Percentiles rank a stretch among this genome's conserved stretches.
Evolutionary conservation across 768 basidiomycete species (phyloP).

Genomic region (Lactarius hengduanensis): DNA sequence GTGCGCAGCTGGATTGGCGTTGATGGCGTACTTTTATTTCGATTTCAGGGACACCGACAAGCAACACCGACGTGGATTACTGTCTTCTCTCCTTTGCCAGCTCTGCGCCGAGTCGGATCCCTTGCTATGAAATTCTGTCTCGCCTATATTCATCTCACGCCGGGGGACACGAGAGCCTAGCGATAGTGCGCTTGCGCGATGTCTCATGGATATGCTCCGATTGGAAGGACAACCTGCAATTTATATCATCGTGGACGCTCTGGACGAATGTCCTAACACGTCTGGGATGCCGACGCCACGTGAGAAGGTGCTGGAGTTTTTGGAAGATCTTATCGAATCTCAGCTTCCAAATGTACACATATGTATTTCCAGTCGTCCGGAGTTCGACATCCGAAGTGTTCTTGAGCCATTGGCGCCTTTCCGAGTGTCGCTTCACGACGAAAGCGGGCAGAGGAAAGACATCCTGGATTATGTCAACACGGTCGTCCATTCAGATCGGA

Average conservation of each 20-base stretch:
- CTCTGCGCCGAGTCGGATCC: background rate
- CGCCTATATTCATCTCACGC: background rate
- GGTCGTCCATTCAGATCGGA: background rate
- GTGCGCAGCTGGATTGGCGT: background rate
- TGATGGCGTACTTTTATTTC: background rate
- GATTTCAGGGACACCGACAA: background rate
- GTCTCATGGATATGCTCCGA: slow-evolving; percentile 1
- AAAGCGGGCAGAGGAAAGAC: background rate
- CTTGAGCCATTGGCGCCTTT: background rate
- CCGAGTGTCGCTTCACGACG: background rate
- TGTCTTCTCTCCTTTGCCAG: background rate
- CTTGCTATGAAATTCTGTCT: background rate
- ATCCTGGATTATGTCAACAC: background rate
- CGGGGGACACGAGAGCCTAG: background rate
- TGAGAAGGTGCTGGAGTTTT: background rate
- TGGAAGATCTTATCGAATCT: background rate
- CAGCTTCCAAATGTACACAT: background rate
- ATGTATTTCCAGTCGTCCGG: background rate
- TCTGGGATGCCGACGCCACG: slow-evolving; percentile 2
- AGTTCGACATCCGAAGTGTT: background rate
- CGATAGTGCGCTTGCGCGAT: background rate
- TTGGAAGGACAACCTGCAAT: background rate
- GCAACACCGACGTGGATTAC: background rate
- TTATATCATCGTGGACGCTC: background rate
- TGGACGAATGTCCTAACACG: background rate